Conservation (phyloP, 2,329 filamentous ascomycete species). For the Aureobasidium leucospermi region DNA sequence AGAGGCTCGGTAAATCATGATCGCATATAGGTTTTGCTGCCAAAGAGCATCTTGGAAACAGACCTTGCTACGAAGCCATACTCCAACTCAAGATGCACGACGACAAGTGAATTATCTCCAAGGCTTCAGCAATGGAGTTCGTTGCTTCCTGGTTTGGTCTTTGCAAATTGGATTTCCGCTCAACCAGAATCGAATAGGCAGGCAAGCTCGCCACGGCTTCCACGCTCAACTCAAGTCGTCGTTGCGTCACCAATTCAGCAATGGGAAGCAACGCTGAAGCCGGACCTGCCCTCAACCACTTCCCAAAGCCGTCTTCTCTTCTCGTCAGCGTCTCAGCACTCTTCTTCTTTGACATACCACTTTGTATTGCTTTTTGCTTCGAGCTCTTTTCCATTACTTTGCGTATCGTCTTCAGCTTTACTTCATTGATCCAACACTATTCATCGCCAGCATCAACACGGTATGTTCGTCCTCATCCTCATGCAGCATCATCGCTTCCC, state of each 20-base stretch:
- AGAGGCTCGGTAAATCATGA: too few species aligned
- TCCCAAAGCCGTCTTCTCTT: not conserved
- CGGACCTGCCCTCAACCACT: not conserved
- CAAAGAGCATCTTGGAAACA: too few species aligned
- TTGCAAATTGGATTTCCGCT: too few species aligned
- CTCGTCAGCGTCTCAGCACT: not conserved
- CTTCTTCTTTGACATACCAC: not conserved
- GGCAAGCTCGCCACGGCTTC: too few species aligned
- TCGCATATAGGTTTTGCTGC: too few species aligned
- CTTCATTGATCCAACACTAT: not conserved
- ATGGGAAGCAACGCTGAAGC: not conserved
- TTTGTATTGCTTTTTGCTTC: not conserved
- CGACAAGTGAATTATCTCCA: too few species aligned
- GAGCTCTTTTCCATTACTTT: not conserved
- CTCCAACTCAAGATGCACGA: too few species aligned
- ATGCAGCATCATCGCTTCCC: not conserved
- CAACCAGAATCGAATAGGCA: too few species aligned
- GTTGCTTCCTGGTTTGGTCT: too few species aligned
- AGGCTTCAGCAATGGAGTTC: too few species aligned
- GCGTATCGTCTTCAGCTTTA: not conserved
- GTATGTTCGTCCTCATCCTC: not conserved
- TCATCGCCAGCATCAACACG: not conserved
- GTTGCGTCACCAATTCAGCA: not conserved
- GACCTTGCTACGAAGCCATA: too few species aligned
- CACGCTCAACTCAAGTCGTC: too few species aligned